Conservation (phyloP, 2,329 filamentous ascomycete species). For the Fusarium papillatum region DNA sequence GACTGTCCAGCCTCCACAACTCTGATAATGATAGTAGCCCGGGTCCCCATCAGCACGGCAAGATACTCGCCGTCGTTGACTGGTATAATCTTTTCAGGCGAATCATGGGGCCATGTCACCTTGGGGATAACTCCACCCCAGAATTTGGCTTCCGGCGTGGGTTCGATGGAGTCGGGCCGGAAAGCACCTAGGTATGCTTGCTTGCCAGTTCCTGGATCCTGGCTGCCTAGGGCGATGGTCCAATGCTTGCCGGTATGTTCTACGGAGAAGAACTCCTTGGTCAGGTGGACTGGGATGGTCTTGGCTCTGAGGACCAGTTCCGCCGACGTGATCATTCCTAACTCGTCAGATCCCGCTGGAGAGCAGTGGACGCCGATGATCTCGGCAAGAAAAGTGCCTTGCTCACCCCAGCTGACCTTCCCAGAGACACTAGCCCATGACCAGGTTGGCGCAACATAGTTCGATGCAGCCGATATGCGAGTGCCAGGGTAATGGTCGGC, state of each 20-base stretch:
- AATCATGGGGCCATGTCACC: no score
- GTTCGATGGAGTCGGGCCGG: no score
- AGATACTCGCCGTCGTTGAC: background rate
- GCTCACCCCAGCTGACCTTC: background rate
- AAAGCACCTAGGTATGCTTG: background rate
- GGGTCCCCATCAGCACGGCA: background rate
- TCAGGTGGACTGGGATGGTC: background rate
- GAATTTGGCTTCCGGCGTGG: no score
- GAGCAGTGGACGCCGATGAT: background rate
- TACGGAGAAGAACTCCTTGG: background rate
- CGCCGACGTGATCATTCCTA: background rate
- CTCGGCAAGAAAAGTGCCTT: background rate
- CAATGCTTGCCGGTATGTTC: no score
- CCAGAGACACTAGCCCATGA: background rate
- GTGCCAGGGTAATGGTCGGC: background rate
- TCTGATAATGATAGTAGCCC: background rate
- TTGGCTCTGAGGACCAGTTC: background rate
- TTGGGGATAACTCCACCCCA: no score
- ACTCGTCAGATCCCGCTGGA: background rate
- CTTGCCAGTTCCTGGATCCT: background rate
- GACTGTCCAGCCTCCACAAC: background rate
- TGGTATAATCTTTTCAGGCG: background rate
- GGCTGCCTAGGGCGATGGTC: background rate
- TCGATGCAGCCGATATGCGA: background rate
- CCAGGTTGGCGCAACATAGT: background rate